Evolutionary conservation across 202 grass and related monocot species (phyloP).

Genomic region (Setaria viridis): DNA sequence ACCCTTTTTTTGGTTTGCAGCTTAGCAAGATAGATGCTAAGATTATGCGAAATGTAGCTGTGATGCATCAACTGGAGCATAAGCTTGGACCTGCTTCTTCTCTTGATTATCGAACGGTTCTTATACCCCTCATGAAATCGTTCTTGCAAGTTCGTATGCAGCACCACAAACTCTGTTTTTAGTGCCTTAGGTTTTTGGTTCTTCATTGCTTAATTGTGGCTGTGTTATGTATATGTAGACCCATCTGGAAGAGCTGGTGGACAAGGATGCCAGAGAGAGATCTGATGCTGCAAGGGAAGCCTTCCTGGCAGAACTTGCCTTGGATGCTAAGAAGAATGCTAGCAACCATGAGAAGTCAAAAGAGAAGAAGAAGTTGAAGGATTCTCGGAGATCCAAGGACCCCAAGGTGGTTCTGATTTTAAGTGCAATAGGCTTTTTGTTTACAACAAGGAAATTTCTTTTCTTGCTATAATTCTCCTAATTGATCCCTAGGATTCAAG

Average conservation of each 20-base stretch:
- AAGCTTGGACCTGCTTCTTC: constrained; percentile 66
- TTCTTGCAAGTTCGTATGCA: constrained; percentile 70
- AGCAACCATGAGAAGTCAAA: constrained; percentile 81
- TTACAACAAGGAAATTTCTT: constrained; percentile 42
- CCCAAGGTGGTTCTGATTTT: constrained; percentile 67
- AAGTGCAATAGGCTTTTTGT: constrained; percentile 21
- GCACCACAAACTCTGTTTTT: constrained; percentile 32
- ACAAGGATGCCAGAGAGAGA: constrained; percentile 95
- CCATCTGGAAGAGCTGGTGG: constrained; percentile 78
- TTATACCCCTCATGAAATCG: constrained; percentile 73
- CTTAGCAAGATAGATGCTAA: constrained; percentile 84
- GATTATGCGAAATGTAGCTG: constrained; percentile 72
- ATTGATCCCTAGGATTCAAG: constrained; percentile 62
- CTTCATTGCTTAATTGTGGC: constrained; percentile 39
- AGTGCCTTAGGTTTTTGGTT: constrained; percentile 2
- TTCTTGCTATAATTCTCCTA: constrained; percentile 44
- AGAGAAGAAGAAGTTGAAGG: constrained; percentile 88
- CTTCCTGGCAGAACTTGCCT: constrained; percentile 91
- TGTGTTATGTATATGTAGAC: constrained; percentile 51
- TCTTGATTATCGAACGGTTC: constrained; percentile 79
- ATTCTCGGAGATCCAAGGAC: constrained; percentile 76
- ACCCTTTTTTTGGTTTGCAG: constrained; percentile 52
- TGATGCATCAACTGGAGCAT: constrained; percentile 65
- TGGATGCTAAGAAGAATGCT: constrained; percentile 84
- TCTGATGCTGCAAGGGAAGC: constrained; percentile 97